A percentile compares a stretch with the other conserved stretches of the same genome.
phyloP scores from a whole-genome alignment of 108 stramenopile genomes.

The Skeletonema marinoi region DNA sequence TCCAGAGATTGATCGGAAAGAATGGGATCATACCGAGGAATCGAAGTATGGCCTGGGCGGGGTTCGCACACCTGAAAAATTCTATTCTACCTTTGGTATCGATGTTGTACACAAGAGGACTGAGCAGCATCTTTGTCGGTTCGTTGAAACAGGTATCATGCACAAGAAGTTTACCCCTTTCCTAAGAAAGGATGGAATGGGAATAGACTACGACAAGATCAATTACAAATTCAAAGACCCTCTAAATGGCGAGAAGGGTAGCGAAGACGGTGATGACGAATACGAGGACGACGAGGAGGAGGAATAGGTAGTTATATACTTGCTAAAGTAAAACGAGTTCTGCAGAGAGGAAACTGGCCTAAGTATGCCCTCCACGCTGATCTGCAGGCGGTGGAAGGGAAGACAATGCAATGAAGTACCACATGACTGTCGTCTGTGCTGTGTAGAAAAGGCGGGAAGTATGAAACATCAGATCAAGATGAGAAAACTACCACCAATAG shows the following conservation, averaged over 20 bases:
- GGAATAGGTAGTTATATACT: too few species aligned
- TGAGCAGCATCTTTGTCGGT: constrained; percentile 72
- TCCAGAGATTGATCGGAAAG: constrained; percentile 53
- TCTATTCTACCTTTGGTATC: constrained; percentile 84
- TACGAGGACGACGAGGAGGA: not conserved
- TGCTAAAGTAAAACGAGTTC: too few species aligned
- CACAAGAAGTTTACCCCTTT: constrained; percentile 61
- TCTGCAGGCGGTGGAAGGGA: too few species aligned
- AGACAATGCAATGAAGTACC: too few species aligned
- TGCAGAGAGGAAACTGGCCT: too few species aligned
- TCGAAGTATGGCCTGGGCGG: constrained; percentile 83
- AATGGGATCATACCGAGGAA: constrained; percentile 45
- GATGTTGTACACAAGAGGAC: constrained; percentile 72
- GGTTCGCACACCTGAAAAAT: constrained; percentile 78
- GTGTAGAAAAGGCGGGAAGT: too few species aligned
- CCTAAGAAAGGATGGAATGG: constrained; percentile 83
- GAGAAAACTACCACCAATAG: too few species aligned
- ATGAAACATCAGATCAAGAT: too few species aligned
- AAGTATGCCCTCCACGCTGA: too few species aligned
- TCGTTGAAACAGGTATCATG: constrained; percentile 73
- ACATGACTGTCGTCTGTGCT: too few species aligned
- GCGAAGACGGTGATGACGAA: not conserved
- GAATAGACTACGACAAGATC: constrained; percentile 79
- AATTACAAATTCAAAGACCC: constrained; percentile 51
- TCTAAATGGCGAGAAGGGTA: not conserved